Evolutionary conservation across 108 stramenopile species (phyloP).

Genomic region (Pseudonitzschia delicatissima): DNA sequence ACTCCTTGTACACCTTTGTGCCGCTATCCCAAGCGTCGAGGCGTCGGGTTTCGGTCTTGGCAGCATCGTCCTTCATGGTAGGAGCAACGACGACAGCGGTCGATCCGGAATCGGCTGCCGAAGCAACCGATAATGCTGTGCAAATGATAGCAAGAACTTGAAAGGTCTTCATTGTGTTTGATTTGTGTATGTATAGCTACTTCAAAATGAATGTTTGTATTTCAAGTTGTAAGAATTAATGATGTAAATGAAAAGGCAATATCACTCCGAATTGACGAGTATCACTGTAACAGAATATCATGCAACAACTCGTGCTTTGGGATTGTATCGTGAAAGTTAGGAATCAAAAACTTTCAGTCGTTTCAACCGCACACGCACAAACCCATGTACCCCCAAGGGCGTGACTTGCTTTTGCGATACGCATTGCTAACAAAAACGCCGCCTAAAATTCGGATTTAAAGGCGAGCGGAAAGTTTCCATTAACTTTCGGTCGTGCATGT

Average conservation of each 20-base stretch:
- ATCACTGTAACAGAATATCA: not conserved
- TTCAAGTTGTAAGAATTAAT: not conserved
- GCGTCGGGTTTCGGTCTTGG: not conserved
- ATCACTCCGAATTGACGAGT: not conserved
- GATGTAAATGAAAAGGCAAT: not conserved
- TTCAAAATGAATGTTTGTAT: no score
- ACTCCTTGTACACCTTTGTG: slow-evolving; percentile 8
- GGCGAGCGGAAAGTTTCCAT: no score
- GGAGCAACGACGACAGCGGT: not conserved
- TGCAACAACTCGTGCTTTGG: not conserved
- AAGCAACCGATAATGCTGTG: not conserved
- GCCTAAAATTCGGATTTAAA: no score
- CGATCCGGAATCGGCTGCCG: not conserved
- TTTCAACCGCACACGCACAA: no score
- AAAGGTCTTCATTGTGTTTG: slow-evolving; percentile 12
- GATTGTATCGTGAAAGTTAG: not conserved
- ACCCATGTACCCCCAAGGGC: no score
- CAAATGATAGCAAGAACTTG: not conserved
- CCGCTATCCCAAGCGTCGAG: slow-evolving; percentile 6
- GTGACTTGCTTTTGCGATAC: no score
- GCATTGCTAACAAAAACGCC: no score
- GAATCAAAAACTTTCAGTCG: not conserved
- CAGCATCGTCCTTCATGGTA: not conserved
- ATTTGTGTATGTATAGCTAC: no score
- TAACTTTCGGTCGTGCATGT: no score